Conservation (phyloP, 768 basidiomycete genomes). For the Lentinus brumalis region DNA sequence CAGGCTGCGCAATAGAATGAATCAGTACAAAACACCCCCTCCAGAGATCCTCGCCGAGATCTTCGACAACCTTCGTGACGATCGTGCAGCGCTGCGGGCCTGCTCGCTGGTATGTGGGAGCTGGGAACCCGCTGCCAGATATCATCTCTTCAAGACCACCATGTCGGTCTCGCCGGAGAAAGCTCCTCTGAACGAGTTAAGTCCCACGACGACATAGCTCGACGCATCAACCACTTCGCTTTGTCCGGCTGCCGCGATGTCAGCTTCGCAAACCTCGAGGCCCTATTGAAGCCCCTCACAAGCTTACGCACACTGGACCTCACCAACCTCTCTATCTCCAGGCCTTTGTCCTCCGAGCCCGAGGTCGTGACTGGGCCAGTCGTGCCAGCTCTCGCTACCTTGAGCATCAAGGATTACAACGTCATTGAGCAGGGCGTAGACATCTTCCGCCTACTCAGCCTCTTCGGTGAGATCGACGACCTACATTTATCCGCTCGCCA, state of each 20-base stretch:
- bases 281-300: too few species aligned
- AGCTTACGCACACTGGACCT: too few species aligned
- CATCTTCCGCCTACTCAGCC: too few species aligned
- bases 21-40: conserved; percentile 24
- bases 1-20: too few species aligned
- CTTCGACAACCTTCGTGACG: conserved; percentile 31
- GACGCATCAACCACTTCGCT: neutral
- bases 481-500: too few species aligned
- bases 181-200: neutral
- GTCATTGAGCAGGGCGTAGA: too few species aligned
- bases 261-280: neutral
- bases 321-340: too few species aligned
- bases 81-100: conserved; percentile 21
- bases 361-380: too few species aligned
- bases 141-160: conserved; percentile 23
- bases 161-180: neutral
- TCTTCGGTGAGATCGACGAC: too few species aligned
- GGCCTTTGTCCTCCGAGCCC: too few species aligned
- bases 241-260: neutral
- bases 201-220: neutral
- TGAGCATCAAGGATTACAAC: too few species aligned
- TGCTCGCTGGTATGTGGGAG: conserved; percentile 27
- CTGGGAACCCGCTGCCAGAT: conserved; percentile 30
- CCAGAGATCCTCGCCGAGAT: conserved; percentile 31
- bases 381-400: too few species aligned